A percentile compares a stretch with the other conserved stretches of the same genome.
These are phyloP conservation scores for Lachnellula arida DNA, from an alignment of 2,329 filamentous ascomycete species.

Conservation along the genomic window DNA sequence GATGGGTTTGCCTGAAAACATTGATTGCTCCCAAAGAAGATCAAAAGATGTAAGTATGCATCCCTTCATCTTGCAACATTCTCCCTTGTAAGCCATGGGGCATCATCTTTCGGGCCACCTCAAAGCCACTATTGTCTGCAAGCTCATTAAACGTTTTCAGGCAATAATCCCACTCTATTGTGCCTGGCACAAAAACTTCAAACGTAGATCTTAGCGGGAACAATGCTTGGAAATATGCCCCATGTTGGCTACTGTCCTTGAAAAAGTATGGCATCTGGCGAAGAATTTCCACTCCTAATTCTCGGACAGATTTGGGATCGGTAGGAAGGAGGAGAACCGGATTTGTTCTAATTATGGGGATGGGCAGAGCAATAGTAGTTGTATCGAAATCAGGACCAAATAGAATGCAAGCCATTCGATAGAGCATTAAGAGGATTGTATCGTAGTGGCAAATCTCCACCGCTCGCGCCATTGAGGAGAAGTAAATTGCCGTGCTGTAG, in stretches of 20 bases:
- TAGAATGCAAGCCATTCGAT: constrained; percentile 9
- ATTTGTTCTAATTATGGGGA: constrained; percentile 7
- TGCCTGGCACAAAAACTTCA: constrained; percentile 11
- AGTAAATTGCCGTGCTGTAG: constrained; percentile 6
- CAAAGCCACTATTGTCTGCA: constrained; percentile 14
- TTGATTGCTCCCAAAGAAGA: too few species aligned
- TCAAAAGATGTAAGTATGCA: neutral
- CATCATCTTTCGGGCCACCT: constrained; percentile 11
- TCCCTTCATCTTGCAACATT: constrained; percentile 6
- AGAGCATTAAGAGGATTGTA: constrained; percentile 7
- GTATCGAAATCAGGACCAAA: constrained; percentile 3
- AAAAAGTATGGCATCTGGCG: constrained; percentile 5
- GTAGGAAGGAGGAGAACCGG: constrained; percentile 9
- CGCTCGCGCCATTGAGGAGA: constrained; percentile 3
- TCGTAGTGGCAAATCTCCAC: constrained; percentile 11
- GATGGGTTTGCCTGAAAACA: too few species aligned
- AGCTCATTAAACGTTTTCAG: constrained; percentile 7
- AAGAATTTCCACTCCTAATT: constrained; percentile 12
- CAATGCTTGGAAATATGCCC: constrained; percentile 13
- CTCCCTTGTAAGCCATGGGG: constrained; percentile 6
- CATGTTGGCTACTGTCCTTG: constrained; percentile 6
- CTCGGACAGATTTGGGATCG: constrained; percentile 14
- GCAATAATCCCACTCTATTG: constrained; percentile 11
- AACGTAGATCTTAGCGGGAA: constrained; percentile 10
- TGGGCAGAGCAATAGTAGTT: neutral